Percentiles rank a stretch among this genome's conserved stretches.
These are phyloP conservation scores for Begonia peltatifolia DNA, from an alignment of 306 rosid species.

Conservation along the genomic window DNA sequence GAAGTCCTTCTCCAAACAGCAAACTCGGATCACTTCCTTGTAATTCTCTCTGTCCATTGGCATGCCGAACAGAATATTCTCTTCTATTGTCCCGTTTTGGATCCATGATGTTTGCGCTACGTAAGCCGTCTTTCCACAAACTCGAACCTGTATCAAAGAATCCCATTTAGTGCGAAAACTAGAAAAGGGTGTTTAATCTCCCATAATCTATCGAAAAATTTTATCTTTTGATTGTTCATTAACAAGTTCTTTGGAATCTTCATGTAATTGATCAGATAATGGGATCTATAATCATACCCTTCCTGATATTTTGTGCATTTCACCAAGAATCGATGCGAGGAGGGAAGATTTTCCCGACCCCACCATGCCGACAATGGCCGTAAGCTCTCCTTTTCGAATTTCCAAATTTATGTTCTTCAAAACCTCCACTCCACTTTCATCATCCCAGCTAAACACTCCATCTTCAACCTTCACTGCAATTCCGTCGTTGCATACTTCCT, in stretches of 20 bases:
- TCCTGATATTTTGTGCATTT: slow-evolving; percentile 74
- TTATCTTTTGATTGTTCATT: too few relatives aligned
- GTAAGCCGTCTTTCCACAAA: slow-evolving; percentile 76
- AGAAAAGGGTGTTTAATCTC: background rate
- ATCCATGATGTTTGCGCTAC: slow-evolving; percentile 99
- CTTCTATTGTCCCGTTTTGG: slow-evolving; percentile 88
- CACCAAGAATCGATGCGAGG: slow-evolving; percentile 81
- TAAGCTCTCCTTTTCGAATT: slow-evolving; percentile 54
- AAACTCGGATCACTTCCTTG: slow-evolving; percentile 54
- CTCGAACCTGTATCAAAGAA: slow-evolving; percentile 45
- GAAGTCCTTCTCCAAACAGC: slow-evolving; percentile 80
- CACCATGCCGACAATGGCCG: slow-evolving; percentile 84
- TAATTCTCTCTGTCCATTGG: slow-evolving; percentile 65
- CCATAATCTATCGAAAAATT: too few relatives aligned
- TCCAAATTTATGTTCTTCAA: slow-evolving; percentile 50
- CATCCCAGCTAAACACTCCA: slow-evolving; percentile 81
- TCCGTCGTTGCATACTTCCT: slow-evolving; percentile 28
- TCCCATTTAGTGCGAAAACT: background rate
- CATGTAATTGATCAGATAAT: too few relatives aligned
- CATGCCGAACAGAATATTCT: slow-evolving; percentile 68
- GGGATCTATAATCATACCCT: slow-evolving; percentile 37
- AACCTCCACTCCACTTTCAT: slow-evolving; percentile 35
- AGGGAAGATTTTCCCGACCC: slow-evolving; percentile 95
- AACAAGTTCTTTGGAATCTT: too few relatives aligned
- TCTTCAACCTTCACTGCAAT: slow-evolving; percentile 51